Evolutionary conservation across 78 protist genomes (phyloP).

Genomic region (Dictyostelium capitatum): DNA sequence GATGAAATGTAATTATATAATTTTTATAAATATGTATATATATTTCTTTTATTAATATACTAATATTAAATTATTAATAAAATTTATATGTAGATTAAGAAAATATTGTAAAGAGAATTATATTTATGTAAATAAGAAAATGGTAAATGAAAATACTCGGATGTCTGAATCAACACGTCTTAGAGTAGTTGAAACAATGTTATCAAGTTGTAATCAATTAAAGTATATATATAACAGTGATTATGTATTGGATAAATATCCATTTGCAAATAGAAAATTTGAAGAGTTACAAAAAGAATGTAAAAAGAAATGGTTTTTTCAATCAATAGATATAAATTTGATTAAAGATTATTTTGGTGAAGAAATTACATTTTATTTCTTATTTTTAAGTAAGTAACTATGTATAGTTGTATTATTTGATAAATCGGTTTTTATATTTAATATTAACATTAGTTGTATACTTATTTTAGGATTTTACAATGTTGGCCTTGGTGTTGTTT

Average conservation of each 20-base stretch:
- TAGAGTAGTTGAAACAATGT: constrained; percentile 9
- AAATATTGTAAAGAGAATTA: background rate
- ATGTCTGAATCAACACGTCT: constrained; percentile 31
- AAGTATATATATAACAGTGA: constrained; percentile 2
- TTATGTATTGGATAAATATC: constrained; percentile 20
- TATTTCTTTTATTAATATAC: background rate
- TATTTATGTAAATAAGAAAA: background rate
- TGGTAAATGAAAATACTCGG: background rate
- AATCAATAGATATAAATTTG: background rate
- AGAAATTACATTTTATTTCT: constrained; percentile 46
- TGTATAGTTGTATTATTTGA: background rate
- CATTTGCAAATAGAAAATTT: constrained; percentile 27
- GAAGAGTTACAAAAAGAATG: background rate
- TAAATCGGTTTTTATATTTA: background rate
- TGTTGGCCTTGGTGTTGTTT: background rate
- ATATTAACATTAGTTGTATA: background rate
- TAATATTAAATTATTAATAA: background rate
- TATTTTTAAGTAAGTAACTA: constrained; percentile 33
- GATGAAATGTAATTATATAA: background rate
- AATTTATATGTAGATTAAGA: constrained; percentile 2
- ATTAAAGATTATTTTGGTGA: constrained; percentile 53
- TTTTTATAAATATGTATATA: background rate
- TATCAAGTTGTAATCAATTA: background rate
- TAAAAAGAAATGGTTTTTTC: background rate
- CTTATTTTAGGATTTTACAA: constrained; percentile 25